A percentile compares a stretch with the other conserved stretches of the same genome.
Conservation (phyloP, 805 yeast species). For the Wickerhamomyces ciferrii region DNA sequence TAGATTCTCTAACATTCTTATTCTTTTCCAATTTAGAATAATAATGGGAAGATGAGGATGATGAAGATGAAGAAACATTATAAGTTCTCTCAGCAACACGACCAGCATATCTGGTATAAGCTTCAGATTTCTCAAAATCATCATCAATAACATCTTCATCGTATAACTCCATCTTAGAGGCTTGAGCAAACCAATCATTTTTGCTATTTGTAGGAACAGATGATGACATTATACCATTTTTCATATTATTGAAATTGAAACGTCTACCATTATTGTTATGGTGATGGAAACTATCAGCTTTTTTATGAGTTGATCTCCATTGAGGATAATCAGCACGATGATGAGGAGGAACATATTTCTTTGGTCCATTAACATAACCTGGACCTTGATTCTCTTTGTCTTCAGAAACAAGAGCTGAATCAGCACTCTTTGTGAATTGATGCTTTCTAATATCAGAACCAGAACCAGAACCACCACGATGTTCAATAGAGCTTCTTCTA, state of each 20-base stretch:
- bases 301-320: neutral
- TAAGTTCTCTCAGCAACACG: slow-evolving; percentile 15
- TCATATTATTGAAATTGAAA: slow-evolving; percentile 8
- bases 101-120: slow-evolving; percentile 14
- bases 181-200: slow-evolving; percentile 24
- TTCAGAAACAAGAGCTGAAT: neutral
- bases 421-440: neutral
- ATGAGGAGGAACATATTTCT: slow-evolving; percentile 47
- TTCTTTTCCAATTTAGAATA: slow-evolving; percentile 3
- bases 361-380: slow-evolving; percentile 5
- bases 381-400: neutral
- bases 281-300: slow-evolving; percentile 1
- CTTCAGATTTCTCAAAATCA: slow-evolving; percentile 17
- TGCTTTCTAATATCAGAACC: neutral
- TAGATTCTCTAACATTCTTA: slow-evolving; percentile 5
- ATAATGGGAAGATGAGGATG: neutral
- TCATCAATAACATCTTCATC: slow-evolving; percentile 16
- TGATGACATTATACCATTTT: slow-evolving; percentile 19
- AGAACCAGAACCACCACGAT: neutral
- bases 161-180: slow-evolving; percentile 6
- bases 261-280: slow-evolving; percentile 9
- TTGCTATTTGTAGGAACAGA: slow-evolving; percentile 30
- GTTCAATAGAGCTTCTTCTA: neutral
- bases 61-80: neutral
- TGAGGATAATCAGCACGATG: slow-evolving; percentile 34